Percentiles rank a stretch among this genome's conserved stretches.
These are phyloP conservation scores for Nelumbo lutea DNA, from an alignment of 164 flowering plant species.

Conservation along the genomic window DNA sequence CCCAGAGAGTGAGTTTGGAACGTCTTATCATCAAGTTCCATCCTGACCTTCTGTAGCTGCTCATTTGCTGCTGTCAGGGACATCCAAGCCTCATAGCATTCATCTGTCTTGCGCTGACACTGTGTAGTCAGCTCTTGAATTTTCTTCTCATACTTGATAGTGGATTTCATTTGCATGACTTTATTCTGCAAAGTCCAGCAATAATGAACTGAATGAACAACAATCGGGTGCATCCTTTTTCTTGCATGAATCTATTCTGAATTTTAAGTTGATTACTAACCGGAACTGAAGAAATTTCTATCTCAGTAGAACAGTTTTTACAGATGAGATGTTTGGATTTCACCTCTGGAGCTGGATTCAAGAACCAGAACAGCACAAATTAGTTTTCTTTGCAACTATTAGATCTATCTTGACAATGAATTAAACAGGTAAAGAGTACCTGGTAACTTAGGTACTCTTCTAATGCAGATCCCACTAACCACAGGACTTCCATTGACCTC, in stretches of 20 bases:
- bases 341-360: slow-evolving; percentile 29
- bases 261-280: slow-evolving; percentile 23
- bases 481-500: slow-evolving; percentile 64
- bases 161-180: slow-evolving; percentile 35
- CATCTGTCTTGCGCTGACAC: slow-evolving; percentile 58
- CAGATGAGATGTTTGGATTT: slow-evolving; percentile 40
- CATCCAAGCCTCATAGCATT: slow-evolving; percentile 90
- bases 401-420: neutral
- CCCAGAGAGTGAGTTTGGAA: slow-evolving; percentile 53
- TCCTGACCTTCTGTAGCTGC: slow-evolving; percentile 57
- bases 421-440: slow-evolving; percentile 30
- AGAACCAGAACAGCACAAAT: slow-evolving; percentile 4
- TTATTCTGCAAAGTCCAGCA: slow-evolving; percentile 39
- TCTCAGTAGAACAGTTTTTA: slow-evolving; percentile 50
- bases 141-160: slow-evolving; percentile 63
- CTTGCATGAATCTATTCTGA: neutral
- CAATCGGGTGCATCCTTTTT: neutral
- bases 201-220: neutral
- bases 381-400: neutral
- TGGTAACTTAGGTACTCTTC: slow-evolving; percentile 34
- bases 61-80: slow-evolving; percentile 61
- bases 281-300: slow-evolving; percentile 52
- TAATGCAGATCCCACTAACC: slow-evolving; percentile 73
- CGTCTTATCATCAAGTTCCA: slow-evolving; percentile 61
- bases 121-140: slow-evolving; percentile 53